A percentile compares a stretch with the other conserved stretches of the same genome.
Evolutionary conservation across 2,329 filamentous ascomycete species (phyloP).

Genomic region (Colletotrichum shisoi): DNA sequence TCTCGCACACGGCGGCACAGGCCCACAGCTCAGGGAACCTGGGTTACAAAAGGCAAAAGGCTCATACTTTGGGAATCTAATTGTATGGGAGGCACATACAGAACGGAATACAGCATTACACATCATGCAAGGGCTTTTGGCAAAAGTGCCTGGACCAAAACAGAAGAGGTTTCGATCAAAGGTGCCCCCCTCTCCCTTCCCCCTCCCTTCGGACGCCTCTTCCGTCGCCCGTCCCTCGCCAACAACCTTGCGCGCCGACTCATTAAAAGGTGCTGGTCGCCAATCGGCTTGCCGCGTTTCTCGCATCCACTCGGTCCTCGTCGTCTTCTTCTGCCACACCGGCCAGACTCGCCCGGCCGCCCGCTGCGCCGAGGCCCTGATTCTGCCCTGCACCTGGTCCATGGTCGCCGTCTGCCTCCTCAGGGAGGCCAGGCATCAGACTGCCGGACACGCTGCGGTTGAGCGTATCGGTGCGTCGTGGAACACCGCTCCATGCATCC

Average conservation of each 20-base stretch:
- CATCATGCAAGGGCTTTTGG: slow-evolving; percentile 32
- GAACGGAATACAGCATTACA: slow-evolving; percentile 37
- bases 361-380: slow-evolving; percentile 49
- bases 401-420: slow-evolving; percentile 65
- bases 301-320: slow-evolving; percentile 91
- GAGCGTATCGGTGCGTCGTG: slow-evolving; percentile 79
- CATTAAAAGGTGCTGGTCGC: slow-evolving; percentile 89
- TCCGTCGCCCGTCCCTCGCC: slow-evolving; percentile 19
- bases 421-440: slow-evolving; percentile 69
- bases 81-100: slow-evolving; percentile 36
- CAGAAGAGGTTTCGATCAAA: slow-evolving; percentile 19
- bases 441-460: slow-evolving; percentile 79
- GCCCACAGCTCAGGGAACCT: too few relatives aligned
- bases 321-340: slow-evolving; percentile 81
- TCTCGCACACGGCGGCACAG: not conserved
- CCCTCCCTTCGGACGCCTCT: slow-evolving; percentile 14
- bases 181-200: slow-evolving; percentile 5
- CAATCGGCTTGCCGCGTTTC: slow-evolving; percentile 92
- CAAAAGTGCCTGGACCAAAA: slow-evolving; percentile 20
- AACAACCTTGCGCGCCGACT: slow-evolving; percentile 5
- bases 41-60: slow-evolving; percentile 17
- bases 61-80: slow-evolving; percentile 40
- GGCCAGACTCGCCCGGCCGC: slow-evolving; percentile 60
- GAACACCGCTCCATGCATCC: slow-evolving; percentile 97
- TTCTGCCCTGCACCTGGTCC: slow-evolving; percentile 48